Base-by-base conservation (phyloP, 2,329 filamentous ascomycete species). In the Colletotrichum tropicicola region DNA sequence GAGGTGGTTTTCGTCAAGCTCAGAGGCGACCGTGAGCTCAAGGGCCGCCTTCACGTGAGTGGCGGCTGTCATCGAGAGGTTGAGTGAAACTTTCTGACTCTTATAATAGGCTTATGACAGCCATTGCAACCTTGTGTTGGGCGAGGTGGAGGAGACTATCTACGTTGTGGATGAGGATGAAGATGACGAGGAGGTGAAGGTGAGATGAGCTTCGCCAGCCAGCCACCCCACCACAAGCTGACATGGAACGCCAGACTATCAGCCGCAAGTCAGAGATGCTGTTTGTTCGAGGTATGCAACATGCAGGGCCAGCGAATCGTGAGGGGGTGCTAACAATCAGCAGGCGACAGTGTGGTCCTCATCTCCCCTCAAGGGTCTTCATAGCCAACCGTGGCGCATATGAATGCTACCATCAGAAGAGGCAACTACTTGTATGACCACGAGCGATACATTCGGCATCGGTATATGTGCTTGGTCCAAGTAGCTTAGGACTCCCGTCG, bases 191-290 rank as follows among this genome's bases (percentile, higher is more conserved):
- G 88, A 88, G 27, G 84, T 93, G 72, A 92, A 89, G 84, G 92
- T 94, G 75, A 70, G 83, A 70, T 58, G 17, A 45, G 25, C 30
- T 9, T 13, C 44, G 15, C 28, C 7, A 30, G 10, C 13, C 25
- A 27, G 4, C 39, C 30, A 7, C 5, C 3, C 25, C 43, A 28
- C 13, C 19, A 19, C 27, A 32, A 30, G 23, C 27, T 65, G 12
- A 65, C 44, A 3, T 6, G 5, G n/a, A 6, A 4, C 6, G 23
- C 5, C 68, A 97, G 92, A 97, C 94, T 13, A 89, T 96, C 68
- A 97, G 95, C 82, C 97, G 97, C 81, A 97, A 98, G 79, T 97
- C 94, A 44, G 96, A 98, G 77, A 99, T 99, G 96, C 83, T 99
- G 19, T 99, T 99, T 77, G 95, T 99, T 63, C 86, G 96, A 92